Evolutionary conservation across 1,139 yeast species (phyloP), one percentile per base, ranked within the genome.

Genomic region (Saccharomyces hybrid): DNA sequence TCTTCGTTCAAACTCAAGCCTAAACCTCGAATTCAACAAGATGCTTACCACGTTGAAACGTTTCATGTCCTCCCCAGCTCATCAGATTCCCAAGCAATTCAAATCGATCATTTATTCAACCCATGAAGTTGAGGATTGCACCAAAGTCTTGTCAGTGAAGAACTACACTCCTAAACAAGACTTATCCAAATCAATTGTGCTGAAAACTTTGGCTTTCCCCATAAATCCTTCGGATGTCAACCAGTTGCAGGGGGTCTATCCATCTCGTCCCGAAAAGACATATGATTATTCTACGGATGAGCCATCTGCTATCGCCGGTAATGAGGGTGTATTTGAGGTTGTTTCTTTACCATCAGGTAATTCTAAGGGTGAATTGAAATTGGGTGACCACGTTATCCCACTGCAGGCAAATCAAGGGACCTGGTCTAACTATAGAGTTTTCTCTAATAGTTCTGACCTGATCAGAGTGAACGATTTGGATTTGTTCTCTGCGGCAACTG

Each of bases 371-470:
- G 69, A 66, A 1, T 75, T 90, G 53, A 63, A 75, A 53, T 73
- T 75, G 3, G 98, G 97, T 48, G 98, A 93, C 69, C 90, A 96
- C 95, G 90, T 87, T 32, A 80, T 93, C 50, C 97, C 98, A n/a
- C 68, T 81, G n/a, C 73, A 75, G 41, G 86, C 89, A 16, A 86
- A 88, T 65, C 84, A 85, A 60, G 99, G 99, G 41, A 93, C 99
- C 3, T 93, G 99, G 99, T 80, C 97, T 60, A 82, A 96, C 1
- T 93, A 86, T 66, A 86, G 88, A 7, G 68, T 75, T 16, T 68
- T 81, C 57, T 78, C 82, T n/a, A 70, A 69, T 7, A 78, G 76
- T 41, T 68, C 75, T 3, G 75, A 80, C 52, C 76, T 88, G 66
- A 75, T 80, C 59, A 79, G 77, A 64, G 73, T 89, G 16, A 74